These are phyloP conservation scores for Cercospora beticola DNA, from an alignment of 2,329 filamentous ascomycete genomes.

Conservation along the genomic window DNA sequence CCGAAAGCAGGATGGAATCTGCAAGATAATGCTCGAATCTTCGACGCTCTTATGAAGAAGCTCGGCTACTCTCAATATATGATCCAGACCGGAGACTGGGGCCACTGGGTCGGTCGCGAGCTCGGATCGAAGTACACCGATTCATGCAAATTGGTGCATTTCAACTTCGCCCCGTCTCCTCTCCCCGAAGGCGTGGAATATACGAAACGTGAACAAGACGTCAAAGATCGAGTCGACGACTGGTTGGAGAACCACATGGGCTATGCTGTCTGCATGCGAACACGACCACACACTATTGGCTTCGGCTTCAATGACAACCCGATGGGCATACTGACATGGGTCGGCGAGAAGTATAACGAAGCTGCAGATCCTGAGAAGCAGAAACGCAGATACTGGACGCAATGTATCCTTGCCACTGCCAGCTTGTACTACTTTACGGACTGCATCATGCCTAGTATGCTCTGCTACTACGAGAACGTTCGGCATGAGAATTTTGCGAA, in stretches of 20 bases:
- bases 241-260: conserved; percentile 44
- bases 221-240: conserved; percentile 38
- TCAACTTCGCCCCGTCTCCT: conserved; percentile 44
- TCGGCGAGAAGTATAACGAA: conserved; percentile 47
- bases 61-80: conserved; percentile 44
- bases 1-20: conserved; percentile 38
- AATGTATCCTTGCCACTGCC: conserved; percentile 35
- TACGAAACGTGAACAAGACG: conserved; percentile 39
- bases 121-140: conserved; percentile 39
- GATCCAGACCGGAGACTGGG: conserved; percentile 45
- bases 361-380: conserved; percentile 41
- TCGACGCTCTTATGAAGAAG: conserved; percentile 42
- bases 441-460: conserved; percentile 41
- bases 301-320: conserved; percentile 47
- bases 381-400: conserved; percentile 37
- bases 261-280: conserved; percentile 40
- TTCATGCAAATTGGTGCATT: conserved; percentile 44
- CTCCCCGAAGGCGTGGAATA: conserved; percentile 36
- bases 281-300: conserved; percentile 46
- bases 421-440: conserved; percentile 43
- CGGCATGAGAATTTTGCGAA: conserved; percentile 42
- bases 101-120: conserved; percentile 43
- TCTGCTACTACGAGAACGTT: conserved; percentile 44
- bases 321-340: conserved; percentile 46
- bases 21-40: conserved; percentile 40